phyloP scores from a whole-genome alignment of 2,329 filamentous ascomycete species.

The Furcasterigmium sp. region DNA sequence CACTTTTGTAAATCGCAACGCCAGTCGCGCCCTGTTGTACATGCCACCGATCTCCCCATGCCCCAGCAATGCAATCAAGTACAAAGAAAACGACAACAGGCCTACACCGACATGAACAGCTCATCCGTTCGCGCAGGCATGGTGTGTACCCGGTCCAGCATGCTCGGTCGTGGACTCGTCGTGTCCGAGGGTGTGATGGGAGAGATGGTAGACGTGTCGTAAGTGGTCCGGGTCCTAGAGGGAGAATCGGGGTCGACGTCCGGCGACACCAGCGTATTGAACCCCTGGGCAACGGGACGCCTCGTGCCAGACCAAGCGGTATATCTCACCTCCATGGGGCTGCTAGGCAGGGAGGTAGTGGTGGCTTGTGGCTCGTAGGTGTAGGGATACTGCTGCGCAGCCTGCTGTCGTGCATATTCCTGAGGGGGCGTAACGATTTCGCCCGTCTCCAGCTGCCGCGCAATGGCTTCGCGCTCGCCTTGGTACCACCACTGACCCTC shows the following conservation, averaged over 20 bases:
- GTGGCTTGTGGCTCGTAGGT: background rate
- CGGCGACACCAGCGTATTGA: no score
- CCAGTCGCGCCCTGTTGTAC: no score
- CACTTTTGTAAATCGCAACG: no score
- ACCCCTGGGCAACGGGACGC: background rate
- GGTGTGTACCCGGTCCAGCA: constrained; percentile 18
- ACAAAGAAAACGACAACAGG: no score
- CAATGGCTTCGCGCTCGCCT: constrained; percentile 23
- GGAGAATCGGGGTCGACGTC: no score
- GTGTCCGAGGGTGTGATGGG: constrained; percentile 13
- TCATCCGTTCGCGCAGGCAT: constrained; percentile 37
- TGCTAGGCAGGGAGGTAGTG: background rate
- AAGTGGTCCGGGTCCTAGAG: no score
- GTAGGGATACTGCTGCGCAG: no score
- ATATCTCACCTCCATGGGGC: background rate
- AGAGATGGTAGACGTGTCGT: background rate
- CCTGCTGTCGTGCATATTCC: constrained; percentile 16
- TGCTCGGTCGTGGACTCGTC: constrained; percentile 10
- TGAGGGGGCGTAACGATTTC: constrained; percentile 32
- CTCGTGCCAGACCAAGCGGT: background rate
- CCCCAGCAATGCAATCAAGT: no score
- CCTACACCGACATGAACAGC: constrained; percentile 21
- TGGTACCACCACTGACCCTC: constrained; percentile 55
- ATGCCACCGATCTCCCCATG: no score
- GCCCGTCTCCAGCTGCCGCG: constrained; percentile 8